These are phyloP conservation scores for Ceratobasidium sp. DNA, from an alignment of 1,284 basidiomycete species.

Conservation along the genomic window DNA sequence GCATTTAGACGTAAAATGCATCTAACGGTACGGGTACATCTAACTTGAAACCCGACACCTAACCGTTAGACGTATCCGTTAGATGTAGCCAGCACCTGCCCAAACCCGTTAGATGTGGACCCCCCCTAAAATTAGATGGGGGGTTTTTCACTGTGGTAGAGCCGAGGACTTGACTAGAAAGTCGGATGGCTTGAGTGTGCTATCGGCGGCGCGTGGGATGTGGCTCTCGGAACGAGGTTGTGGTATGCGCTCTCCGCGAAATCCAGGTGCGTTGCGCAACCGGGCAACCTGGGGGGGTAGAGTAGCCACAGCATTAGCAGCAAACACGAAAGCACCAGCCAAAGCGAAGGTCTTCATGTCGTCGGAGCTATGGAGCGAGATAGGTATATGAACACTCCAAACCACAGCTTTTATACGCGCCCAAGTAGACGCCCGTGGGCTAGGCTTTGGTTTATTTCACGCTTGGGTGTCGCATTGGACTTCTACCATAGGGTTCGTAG, in stretches of 20 bases:
- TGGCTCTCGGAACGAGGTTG: neutral
- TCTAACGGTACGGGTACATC: no score
- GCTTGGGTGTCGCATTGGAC: no score
- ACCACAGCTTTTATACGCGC: neutral
- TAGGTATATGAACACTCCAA: neutral
- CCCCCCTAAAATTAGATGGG: no score
- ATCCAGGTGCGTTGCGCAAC: neutral
- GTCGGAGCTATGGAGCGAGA: neutral
- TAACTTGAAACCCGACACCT: no score
- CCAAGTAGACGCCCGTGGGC: neutral
- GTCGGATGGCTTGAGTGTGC: constrained; percentile 15
- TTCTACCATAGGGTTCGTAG: no score
- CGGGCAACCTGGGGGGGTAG: constrained; percentile 10
- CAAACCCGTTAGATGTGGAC: no score
- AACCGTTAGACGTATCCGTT: no score
- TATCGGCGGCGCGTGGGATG: neutral
- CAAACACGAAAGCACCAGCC: neutral
- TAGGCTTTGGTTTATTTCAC: neutral
- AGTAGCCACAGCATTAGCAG: neutral
- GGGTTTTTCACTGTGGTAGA: no score
- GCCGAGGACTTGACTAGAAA: constrained; percentile 48
- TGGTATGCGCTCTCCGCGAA: neutral
- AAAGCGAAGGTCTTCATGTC: constrained; percentile 19
- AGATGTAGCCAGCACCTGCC: no score
- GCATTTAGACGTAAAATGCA: no score